Evolutionary conservation across 2,329 filamentous ascomycete species (phyloP).

Genomic region (Fusarium siculi): DNA sequence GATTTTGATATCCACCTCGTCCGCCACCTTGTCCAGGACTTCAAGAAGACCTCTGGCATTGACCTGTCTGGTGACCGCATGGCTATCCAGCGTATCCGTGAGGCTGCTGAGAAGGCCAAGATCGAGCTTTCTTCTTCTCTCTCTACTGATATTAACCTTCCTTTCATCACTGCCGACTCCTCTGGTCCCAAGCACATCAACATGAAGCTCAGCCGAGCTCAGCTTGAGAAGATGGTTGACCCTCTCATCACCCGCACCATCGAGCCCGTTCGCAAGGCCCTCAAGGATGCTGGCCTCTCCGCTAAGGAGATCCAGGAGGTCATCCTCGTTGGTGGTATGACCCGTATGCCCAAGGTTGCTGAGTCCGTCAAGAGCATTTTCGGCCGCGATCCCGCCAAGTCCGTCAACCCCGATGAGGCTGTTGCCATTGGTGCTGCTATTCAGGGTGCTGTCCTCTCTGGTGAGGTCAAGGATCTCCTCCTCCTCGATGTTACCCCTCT

Average conservation of each 20-base stretch:
- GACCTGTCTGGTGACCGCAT: slow-evolving; percentile 93
- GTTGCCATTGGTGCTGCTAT: slow-evolving; percentile 97
- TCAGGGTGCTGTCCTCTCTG: slow-evolving; percentile 94
- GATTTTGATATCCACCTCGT: slow-evolving; percentile 97
- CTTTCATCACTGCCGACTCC: slow-evolving; percentile 96
- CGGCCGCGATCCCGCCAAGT: slow-evolving; percentile 95
- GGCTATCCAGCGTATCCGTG: slow-evolving; percentile 98
- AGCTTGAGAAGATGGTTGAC: slow-evolving; percentile 93
- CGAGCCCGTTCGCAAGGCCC: slow-evolving; percentile 93
- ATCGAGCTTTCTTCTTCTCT: slow-evolving; percentile 96
- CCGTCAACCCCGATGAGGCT: slow-evolving; percentile 98
- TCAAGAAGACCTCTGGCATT: slow-evolving; percentile 95
- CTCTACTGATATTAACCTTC: slow-evolving; percentile 97
- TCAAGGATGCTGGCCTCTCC: slow-evolving; percentile 93
- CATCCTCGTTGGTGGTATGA: slow-evolving; percentile 98
- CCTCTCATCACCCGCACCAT: slow-evolving; percentile 87
- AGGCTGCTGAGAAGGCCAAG: slow-evolving; percentile 99
- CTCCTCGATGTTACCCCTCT: slow-evolving; percentile 96
- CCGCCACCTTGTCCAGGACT: slow-evolving; percentile 91
- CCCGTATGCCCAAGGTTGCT: slow-evolving; percentile 97
- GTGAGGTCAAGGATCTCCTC: slow-evolving; percentile 95
- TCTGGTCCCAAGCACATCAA: slow-evolving; percentile 99
- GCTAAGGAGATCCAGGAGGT: slow-evolving; percentile 97
- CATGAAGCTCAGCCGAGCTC: slow-evolving; percentile 88
- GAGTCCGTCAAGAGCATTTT: slow-evolving; percentile 98